Conservation (phyloP, 1,284 basidiomycete genomes). For the Athelia sp. region DNA sequence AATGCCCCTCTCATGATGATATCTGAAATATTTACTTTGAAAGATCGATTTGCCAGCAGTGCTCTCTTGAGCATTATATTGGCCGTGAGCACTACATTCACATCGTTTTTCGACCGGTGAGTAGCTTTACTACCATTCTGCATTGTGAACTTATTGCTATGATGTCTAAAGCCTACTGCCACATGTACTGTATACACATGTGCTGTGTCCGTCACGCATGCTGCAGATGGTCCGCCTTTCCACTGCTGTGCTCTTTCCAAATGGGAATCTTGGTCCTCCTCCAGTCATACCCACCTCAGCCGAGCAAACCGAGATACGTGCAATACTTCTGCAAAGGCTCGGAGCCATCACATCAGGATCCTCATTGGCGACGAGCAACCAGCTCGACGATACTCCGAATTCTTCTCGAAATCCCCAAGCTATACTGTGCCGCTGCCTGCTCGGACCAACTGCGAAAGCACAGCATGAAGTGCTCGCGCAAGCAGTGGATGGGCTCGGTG, state of each 20-base stretch:
- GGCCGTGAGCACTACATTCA: constrained; percentile 32
- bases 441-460: constrained; percentile 40
- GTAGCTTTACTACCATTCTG: constrained; percentile 15
- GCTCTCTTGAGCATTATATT: constrained; percentile 32
- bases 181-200: constrained; percentile 49
- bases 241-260: constrained; percentile 71
- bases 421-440: constrained; percentile 34
- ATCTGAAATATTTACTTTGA: constrained; percentile 42
- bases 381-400: not conserved
- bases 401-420: constrained; percentile 1
- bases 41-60: constrained; percentile 40
- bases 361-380: not conserved
- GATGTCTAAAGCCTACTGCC: constrained; percentile 46
- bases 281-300: constrained; percentile 65
- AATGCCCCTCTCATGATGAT: constrained; percentile 37
- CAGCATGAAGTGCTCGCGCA: constrained; percentile 34
- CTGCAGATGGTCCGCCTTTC: constrained; percentile 41
- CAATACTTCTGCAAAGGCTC: constrained; percentile 41
- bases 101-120: constrained; percentile 49
- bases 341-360: constrained; percentile 34
- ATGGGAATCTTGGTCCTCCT: constrained; percentile 69
- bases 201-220: constrained; percentile 50
- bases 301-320: constrained; percentile 58
- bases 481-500: constrained; percentile 54
- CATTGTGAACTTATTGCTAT: constrained; percentile 4